phyloP scores from a whole-genome alignment of 148 eudicot genomes.

The Cornus controversa region DNA sequence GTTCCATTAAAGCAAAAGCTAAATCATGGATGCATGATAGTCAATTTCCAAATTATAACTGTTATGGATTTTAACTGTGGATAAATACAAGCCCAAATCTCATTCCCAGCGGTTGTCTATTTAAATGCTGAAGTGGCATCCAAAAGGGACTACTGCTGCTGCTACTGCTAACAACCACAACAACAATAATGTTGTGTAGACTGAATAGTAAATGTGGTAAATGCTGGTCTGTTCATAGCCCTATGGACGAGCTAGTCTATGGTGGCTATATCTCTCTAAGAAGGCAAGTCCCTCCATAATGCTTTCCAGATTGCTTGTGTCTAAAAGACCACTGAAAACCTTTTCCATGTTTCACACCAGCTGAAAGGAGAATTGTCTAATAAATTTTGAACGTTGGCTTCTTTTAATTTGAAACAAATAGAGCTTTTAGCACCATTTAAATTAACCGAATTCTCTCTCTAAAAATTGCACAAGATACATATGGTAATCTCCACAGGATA shows the following conservation, averaged over 20 bases:
- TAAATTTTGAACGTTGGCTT: too few relatives aligned
- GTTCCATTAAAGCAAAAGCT: not conserved
- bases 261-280: slow-evolving; percentile 5
- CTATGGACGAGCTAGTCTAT: not conserved
- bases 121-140: not conserved
- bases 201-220: not conserved
- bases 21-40: not conserved
- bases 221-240: slow-evolving; percentile 3
- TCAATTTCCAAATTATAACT: not conserved
- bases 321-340: not conserved
- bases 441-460: too few relatives aligned
- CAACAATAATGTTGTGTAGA: not conserved
- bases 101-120: not conserved
- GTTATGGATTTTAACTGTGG: not conserved
- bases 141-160: too few relatives aligned
- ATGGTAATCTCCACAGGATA: too few relatives aligned
- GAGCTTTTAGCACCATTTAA: too few relatives aligned
- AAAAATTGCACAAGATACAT: too few relatives aligned
- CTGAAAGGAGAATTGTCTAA: too few relatives aligned
- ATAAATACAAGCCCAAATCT: not conserved
- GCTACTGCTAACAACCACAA: too few relatives aligned
- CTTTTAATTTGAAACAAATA: too few relatives aligned
- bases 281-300: not conserved
- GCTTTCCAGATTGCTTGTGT: not conserved
- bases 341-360: not conserved